These are phyloP conservation scores for Candida namnaoensis DNA, from an alignment of 805 yeast species.

Conservation along the genomic window DNA sequence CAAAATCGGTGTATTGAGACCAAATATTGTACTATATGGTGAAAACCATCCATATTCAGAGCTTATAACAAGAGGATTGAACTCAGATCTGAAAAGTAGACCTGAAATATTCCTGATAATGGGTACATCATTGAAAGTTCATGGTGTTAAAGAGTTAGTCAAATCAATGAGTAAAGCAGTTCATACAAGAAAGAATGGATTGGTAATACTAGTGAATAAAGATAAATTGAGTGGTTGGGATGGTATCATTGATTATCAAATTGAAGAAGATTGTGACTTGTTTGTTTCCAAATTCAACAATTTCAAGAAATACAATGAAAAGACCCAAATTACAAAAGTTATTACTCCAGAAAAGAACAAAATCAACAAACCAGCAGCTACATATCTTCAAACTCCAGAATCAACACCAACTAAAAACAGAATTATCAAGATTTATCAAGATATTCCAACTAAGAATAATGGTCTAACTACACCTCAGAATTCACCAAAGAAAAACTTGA, in stretches of 20 bases:
- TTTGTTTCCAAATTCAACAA: constrained; percentile 42
- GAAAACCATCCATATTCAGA: constrained; percentile 90
- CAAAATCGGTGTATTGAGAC: constrained; percentile 69
- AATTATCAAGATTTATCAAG: no score
- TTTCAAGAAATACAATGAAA: constrained; percentile 6
- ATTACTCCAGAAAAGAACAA: neutral
- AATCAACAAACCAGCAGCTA: no score
- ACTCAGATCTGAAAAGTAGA: constrained; percentile 50
- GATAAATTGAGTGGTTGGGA: constrained; percentile 65
- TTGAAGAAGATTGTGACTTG: constrained; percentile 71
- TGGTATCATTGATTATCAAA: constrained; percentile 67
- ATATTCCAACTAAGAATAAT: no score
- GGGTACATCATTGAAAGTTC: constrained; percentile 90
- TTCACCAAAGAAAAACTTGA: no score
- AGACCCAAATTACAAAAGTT: constrained; percentile 25
- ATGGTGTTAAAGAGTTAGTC: constrained; percentile 79
- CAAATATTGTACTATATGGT: constrained; percentile 87
- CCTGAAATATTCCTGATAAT: constrained; percentile 82
- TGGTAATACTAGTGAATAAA: constrained; percentile 69
- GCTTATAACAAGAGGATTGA: constrained; percentile 60
- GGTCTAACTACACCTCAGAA: no score
- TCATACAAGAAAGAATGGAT: constrained; percentile 65
- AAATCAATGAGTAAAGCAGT: constrained; percentile 57
- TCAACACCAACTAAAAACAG: no score
- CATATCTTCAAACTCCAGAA: no score